A percentile compares a stretch with the other conserved stretches of the same genome.
These are phyloP conservation scores for Protomyces arabidopsidicola DNA, from an alignment of 1,139 yeast genomes.

Conservation along the genomic window DNA sequence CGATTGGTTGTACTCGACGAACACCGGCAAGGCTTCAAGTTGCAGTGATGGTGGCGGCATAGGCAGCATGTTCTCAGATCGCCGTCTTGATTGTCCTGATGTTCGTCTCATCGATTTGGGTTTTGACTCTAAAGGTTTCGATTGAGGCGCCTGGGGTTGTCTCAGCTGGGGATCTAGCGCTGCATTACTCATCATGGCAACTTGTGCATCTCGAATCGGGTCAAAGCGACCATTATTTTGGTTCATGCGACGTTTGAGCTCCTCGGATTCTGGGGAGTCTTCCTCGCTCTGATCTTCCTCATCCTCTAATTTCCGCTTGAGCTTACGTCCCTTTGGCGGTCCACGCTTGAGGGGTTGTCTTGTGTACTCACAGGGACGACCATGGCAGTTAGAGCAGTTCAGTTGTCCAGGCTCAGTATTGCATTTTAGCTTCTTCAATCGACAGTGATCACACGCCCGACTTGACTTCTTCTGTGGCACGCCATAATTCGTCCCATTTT, in stretches of 20 bases:
- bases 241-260: neutral
- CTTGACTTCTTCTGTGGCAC: conserved; percentile 1
- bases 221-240: neutral
- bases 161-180: neutral
- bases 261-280: neutral
- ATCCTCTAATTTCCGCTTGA: neutral
- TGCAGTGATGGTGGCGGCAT: neutral
- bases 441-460: conserved; percentile 17
- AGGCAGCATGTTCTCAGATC: neutral
- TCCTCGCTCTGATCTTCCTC: neutral
- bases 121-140: neutral
- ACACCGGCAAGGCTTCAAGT: neutral
- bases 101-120: neutral
- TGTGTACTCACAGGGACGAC: neutral
- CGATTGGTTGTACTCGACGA: conserved; percentile 13
- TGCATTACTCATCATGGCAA: neutral
- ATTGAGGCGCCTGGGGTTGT: neutral
- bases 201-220: neutral
- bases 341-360: conserved; percentile 12
- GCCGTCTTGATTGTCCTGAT: neutral
- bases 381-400: conserved; percentile 3
- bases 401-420: neutral
- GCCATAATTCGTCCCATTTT: neutral
- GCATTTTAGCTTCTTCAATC: conserved; percentile 1
- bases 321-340: conserved; percentile 3